Base-by-base conservation (phyloP, 345 rosid genomes). In the Crucihimalaya himalaica region DNA sequence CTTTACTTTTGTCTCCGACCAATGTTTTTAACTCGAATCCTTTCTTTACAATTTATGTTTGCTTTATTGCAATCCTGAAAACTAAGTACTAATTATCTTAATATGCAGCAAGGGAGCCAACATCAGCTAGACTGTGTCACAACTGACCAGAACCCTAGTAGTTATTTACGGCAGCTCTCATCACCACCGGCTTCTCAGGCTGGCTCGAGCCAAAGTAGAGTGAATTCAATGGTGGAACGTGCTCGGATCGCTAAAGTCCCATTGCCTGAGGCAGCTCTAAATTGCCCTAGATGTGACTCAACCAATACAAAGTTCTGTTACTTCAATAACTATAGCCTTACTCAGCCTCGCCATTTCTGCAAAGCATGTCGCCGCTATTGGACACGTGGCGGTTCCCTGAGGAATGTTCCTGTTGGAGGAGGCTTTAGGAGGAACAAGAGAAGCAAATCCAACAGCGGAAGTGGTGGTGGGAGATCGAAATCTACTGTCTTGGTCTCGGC, bases 301-400 rank as follows among this genome's bases (percentile, higher is more conserved):
- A 74, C 87, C 74, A 91, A 91, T 81, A 90, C 97, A 20, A 90
- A 90, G 73, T 90, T 90, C 64, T 90, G 97, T 66, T 90, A 90
- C 84, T 90, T 81, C 83, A 90, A 90, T 35, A 90, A 90, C 81
- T 90, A 90, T 60, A 90, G 78, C 84, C 87, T 90, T 54, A 78
- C 92, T 15, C 97, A 90, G 63, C 97, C 94, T 8, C 94, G 97
- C 59, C 92, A 91, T 84, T 88, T 91, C 63, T 88, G 97, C 79
- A 91, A 91, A 66, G 79, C 92, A 6, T 91, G 97, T 47, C 90
- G 97, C 53, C 85, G 94, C 14, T 91, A 91, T 74, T 91, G 97
- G 97, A 91, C 97, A 15, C 79, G 86, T 66, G 97, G 97, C 0
- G 97, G 97, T 16, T 86, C 92, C 48, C 81, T 91, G 18, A 81